These are phyloP conservation scores for Trifolium subterraneum DNA, from an alignment of 306 rosid species.

Conservation along the genomic window DNA sequence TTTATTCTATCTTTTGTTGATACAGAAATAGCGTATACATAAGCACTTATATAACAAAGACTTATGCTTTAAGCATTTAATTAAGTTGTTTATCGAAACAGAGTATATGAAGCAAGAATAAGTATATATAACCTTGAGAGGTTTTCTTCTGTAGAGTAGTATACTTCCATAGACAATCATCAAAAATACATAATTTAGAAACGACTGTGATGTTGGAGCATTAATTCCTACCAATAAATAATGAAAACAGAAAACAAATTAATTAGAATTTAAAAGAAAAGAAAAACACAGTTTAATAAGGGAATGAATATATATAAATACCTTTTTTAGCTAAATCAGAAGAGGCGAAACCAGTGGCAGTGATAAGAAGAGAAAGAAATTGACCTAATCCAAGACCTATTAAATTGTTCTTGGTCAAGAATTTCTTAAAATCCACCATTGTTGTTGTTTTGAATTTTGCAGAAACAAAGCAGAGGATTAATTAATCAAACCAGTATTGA, in stretches of 20 bases:
- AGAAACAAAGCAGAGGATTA: not conserved
- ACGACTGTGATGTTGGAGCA: constrained; percentile 91
- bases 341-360: constrained; percentile 88
- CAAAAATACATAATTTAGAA: constrained; percentile 81
- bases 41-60: not conserved
- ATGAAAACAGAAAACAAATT: constrained; percentile 12
- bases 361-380: constrained; percentile 82
- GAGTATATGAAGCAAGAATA: not conserved
- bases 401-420: constrained; percentile 70
- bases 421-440: constrained; percentile 32
- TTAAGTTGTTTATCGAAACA: not conserved
- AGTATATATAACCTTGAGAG: constrained; percentile 71
- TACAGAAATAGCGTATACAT: no score
- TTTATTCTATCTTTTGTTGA: no score
- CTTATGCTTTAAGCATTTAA: not conserved
- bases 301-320: no score
- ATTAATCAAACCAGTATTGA: no score
- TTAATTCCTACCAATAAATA: constrained; percentile 61
- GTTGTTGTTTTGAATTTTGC: not conserved
- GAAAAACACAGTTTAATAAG: not conserved
- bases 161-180: constrained; percentile 71
- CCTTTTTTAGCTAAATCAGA: constrained; percentile 75
- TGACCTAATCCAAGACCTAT: constrained; percentile 93
- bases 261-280: not conserved
- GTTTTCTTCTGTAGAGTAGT: constrained; percentile 60